Percentiles rank a stretch among this genome's conserved stretches.
Conservation (phyloP, 2,329 filamentous ascomycete genomes). For the Thielaviopsis punctulata region DNA sequence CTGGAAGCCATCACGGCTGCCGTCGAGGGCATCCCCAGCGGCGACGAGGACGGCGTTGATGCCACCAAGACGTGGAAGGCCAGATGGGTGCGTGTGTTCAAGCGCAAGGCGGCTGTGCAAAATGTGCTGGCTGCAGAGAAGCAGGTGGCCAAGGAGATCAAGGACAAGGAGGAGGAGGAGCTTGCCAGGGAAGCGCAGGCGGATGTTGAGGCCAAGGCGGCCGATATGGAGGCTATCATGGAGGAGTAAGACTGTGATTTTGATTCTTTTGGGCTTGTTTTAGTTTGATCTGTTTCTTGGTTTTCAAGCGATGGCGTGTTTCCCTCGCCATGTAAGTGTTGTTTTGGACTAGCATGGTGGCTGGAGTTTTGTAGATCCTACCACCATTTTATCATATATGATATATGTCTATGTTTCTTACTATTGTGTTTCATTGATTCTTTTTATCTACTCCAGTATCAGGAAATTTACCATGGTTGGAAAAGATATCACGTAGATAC, state of each 20-base stretch:
- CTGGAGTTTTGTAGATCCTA: too few species aligned
- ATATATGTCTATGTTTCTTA: neutral
- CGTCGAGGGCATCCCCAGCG: conserved; percentile 57
- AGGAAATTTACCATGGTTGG: neutral
- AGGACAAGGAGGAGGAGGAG: conserved; percentile 9
- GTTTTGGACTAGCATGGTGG: too few species aligned
- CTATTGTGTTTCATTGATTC: neutral
- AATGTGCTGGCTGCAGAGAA: conserved; percentile 37
- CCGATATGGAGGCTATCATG: neutral
- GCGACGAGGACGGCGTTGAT: conserved; percentile 33
- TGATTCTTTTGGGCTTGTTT: neutral
- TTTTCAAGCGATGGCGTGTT: neutral
- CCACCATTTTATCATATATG: too few species aligned
- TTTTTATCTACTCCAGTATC: neutral
- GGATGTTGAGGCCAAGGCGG: conserved; percentile 7
- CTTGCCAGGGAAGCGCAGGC: conserved; percentile 21
- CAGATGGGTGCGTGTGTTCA: conserved; percentile 74
- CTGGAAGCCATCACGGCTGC: conserved; percentile 39
- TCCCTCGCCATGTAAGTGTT: too few species aligned
- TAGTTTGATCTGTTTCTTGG: neutral
- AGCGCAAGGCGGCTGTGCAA: conserved; percentile 68
- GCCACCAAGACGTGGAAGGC: conserved; percentile 59
- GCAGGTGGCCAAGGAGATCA: conserved; percentile 8
- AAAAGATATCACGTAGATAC: neutral
- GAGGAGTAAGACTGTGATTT: neutral